phyloP scores from a whole-genome alignment of 2,329 filamentous ascomycete genomes.

The Fusarium illudens region DNA sequence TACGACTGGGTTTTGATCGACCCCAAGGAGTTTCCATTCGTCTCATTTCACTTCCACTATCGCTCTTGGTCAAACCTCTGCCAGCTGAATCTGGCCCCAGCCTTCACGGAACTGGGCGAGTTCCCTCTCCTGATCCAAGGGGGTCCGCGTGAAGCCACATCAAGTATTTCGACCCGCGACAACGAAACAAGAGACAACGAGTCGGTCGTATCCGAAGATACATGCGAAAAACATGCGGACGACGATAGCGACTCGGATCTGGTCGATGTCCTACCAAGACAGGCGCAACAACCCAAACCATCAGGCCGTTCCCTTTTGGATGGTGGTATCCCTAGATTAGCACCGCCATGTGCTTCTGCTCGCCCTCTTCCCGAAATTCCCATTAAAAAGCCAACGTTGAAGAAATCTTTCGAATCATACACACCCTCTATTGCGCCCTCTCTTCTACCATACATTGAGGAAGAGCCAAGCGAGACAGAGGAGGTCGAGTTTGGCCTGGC shows the following conservation, averaged over 20 bases:
- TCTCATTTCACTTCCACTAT: conserved; percentile 65
- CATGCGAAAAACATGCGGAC: too few species aligned
- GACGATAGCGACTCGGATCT: background rate
- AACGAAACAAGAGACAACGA: background rate
- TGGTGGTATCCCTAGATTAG: background rate
- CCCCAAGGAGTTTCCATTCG: conserved; percentile 60
- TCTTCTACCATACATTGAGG: conserved; percentile 34
- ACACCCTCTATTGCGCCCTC: conserved; percentile 17
- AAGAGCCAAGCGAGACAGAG: conserved; percentile 24
- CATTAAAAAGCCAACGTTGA: background rate
- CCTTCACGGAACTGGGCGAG: background rate
- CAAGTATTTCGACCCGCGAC: background rate
- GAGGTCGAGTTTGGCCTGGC: conserved; percentile 16
- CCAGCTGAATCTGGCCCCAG: conserved; percentile 58
- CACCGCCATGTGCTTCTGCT: background rate
- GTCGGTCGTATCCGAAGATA: background rate
- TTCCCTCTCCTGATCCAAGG: background rate
- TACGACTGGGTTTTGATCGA: conserved; percentile 64
- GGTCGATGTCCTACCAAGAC: background rate
- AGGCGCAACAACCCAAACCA: background rate
- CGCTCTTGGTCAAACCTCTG: conserved; percentile 60
- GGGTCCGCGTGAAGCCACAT: background rate
- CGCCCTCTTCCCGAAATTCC: conserved; percentile 39
- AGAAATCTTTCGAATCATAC: conserved; percentile 10
- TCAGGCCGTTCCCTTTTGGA: background rate